Evolutionary conservation across 768 basidiomycete species (phyloP), one percentile per base, ranked within the genome.

Genomic region (Amanita subjunquillea): DNA sequence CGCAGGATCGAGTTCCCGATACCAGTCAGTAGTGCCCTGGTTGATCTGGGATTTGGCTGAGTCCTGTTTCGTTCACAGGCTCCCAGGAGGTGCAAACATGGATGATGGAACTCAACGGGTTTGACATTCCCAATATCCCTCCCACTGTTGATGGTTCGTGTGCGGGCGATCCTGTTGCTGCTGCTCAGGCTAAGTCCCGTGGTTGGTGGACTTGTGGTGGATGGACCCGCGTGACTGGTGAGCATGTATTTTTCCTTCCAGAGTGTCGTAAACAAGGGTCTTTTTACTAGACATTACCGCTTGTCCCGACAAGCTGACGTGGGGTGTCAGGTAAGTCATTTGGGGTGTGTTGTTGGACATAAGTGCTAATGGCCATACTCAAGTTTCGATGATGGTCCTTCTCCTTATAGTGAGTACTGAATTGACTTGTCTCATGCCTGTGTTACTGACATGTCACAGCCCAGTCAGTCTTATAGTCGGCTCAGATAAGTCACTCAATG

Each of bases 131-230:
- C 1, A 59, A 80, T 54, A 58, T 86, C 22, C n/a, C 63, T 6
- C 78, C 79, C 4, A 91, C 86, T 0, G 60, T 59, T 2, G 80
- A 88, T 54, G 86, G 86, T n/a, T 76, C 82, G 1, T 93, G 91
- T 63, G 69, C 58, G 10, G 72, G 73, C 46, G 78, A 88, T 58
- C 73, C 83, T 22, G 63, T 59, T 6, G 77, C 79, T 3, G 79
- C 77, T 4, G 69, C 77, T 0, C 65, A 83, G 41, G 78, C 83
- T 32, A 68, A 76, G n/a, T 65, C 65, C 42, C 79, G 79, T 57
- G 90, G 90, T 41, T 94, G 91, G 91, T 94, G 91, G 91, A 88
- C 91, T 27, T 94, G 91, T 59, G 87, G 89, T 60, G 84, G 84
- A 9, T 73, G 72, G 59, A 82, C 82, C 12, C 74, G 84, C 6